Conservation (phyloP, 257 asterid genomes). For the Primulina huaijiensis region DNA sequence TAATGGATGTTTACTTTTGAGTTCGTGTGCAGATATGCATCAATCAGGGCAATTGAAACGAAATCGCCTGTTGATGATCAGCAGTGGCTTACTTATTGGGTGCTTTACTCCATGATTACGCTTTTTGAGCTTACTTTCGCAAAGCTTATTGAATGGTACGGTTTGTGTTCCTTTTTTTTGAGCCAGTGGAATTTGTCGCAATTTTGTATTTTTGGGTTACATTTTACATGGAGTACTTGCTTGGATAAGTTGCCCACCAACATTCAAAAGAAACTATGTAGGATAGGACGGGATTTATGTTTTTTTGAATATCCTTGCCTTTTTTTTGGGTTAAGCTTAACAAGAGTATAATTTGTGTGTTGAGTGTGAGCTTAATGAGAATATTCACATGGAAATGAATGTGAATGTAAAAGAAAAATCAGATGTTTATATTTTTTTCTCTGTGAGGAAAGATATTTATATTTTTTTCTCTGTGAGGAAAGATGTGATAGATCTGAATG, state of each 20-base stretch:
- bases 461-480: not conserved
- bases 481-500: not conserved
- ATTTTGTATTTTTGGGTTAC: not conserved
- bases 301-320: not conserved
- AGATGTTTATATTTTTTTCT: no score
- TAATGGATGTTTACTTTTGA: slow-evolving; percentile 18
- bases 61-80: slow-evolving; percentile 90
- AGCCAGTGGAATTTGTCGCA: slow-evolving; percentile 31
- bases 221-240: no score
- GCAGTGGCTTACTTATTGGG: slow-evolving; percentile 99
- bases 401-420: not conserved
- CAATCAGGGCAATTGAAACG: slow-evolving; percentile 89
- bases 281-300: no score
- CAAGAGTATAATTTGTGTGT: not conserved
- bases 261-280: no score
- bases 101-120: slow-evolving; percentile 94
- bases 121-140: slow-evolving; percentile 94
- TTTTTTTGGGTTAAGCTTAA: not conserved
- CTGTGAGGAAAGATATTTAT: not conserved
- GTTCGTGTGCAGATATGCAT: slow-evolving; percentile 68
- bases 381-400: not conserved
- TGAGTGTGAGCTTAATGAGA: not conserved
- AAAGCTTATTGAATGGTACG: slow-evolving; percentile 79
- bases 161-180: slow-evolving; percentile 86
- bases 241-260: no score